Conservation (phyloP, 352 stramenopile species). For the Globisporangium iwayamae region DNA sequence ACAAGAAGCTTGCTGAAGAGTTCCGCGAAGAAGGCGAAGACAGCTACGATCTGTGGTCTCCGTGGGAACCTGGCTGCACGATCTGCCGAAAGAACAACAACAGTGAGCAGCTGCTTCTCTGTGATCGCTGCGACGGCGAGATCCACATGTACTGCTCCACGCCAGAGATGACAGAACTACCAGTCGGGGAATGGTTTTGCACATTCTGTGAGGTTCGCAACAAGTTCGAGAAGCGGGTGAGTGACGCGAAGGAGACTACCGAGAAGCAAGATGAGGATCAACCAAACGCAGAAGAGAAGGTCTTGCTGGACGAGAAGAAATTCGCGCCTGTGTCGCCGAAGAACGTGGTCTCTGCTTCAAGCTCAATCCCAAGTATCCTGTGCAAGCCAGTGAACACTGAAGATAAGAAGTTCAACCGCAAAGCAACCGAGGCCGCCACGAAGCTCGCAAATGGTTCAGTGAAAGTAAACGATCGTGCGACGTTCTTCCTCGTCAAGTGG, state of each 20-base stretch:
- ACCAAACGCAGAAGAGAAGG: conserved; percentile 9
- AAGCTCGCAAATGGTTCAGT: conserved; percentile 8
- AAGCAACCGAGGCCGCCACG: conserved; percentile 22
- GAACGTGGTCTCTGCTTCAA: conserved; percentile 5
- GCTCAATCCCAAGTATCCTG: conserved; percentile 50
- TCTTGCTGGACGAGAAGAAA: conserved; percentile 10
- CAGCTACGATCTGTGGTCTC: conserved; percentile 68
- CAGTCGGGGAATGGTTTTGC: conserved; percentile 83
- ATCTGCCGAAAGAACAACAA: conserved; percentile 74
- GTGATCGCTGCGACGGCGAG: conserved; percentile 85
- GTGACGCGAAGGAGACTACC: conserved; percentile 17
- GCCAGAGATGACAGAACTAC: conserved; percentile 62
- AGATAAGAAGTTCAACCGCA: conserved; percentile 77
- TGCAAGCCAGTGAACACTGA: conserved; percentile 30
- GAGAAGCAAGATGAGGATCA: neutral
- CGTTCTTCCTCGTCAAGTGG: conserved; percentile 89
- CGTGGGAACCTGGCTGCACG: conserved; percentile 76
- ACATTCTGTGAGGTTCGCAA: conserved; percentile 58
- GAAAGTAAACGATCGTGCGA: conserved; percentile 39
- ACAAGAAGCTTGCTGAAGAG: conserved; percentile 46
- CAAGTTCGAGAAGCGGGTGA: conserved; percentile 35
- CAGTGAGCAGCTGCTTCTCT: conserved; percentile 77
- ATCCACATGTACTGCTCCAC: conserved; percentile 85
- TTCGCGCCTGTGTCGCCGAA: neutral
- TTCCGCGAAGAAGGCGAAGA: conserved; percentile 62